Conservation (phyloP, 192 early-diverging fungal genomes). For the Backusella australiensis region DNA sequence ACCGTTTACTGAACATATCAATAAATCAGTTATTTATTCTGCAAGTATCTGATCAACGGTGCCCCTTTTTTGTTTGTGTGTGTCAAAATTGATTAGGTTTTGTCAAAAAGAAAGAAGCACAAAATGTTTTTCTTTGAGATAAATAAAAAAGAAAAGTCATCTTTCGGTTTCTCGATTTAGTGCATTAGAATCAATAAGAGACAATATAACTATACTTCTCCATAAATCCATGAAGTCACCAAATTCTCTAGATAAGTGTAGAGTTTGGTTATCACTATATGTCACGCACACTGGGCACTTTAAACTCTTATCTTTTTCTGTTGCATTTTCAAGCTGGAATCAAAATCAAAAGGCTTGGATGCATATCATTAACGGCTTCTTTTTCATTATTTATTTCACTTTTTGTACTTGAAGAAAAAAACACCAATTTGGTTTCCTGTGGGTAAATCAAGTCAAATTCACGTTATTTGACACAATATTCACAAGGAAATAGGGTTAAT, state of each 20-base stretch:
- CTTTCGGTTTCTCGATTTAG: not conserved
- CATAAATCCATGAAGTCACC: not conserved
- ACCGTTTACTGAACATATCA: not conserved
- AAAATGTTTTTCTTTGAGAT: not conserved
- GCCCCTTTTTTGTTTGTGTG: too few species aligned
- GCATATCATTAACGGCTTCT: not conserved
- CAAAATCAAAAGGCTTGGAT: not conserved
- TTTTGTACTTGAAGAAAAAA: not conserved
- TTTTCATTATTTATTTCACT: not conserved
- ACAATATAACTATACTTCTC: not conserved
- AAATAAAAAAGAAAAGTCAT: not conserved
- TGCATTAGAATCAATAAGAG: not conserved
- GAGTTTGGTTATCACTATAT: not conserved
- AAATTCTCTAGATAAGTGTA: not conserved
- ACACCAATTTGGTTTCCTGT: not conserved
- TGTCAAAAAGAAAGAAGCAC: not conserved
- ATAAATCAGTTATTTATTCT: not conserved
- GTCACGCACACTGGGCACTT: not conserved
- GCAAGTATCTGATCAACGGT: too few species aligned
- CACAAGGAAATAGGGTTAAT: not conserved
- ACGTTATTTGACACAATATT: slow-evolving; percentile 1
- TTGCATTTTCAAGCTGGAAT: not conserved
- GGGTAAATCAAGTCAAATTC: slow-evolving; percentile 1
- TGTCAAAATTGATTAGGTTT: too few species aligned
- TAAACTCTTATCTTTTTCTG: not conserved